These are phyloP conservation scores for Prorocentrum cordatum DNA, from an alignment of 169 alveolate species.

Conservation along the genomic window DNA sequence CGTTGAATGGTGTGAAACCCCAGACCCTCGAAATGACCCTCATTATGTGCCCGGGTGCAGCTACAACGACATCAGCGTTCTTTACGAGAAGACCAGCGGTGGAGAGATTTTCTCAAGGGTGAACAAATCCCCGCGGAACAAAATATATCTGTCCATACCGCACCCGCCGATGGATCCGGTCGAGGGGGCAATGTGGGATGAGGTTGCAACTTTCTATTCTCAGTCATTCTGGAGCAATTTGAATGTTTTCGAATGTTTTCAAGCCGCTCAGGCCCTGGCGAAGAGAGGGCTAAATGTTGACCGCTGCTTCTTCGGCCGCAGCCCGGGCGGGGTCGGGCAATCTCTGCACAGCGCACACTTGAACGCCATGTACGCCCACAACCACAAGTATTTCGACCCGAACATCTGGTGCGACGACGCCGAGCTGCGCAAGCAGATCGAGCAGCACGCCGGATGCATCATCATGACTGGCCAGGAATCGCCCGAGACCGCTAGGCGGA, in stretches of 20 bases:
- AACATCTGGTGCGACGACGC: background rate
- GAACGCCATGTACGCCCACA: background rate
- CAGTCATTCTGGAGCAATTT: background rate
- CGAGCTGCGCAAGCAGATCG: constrained; percentile 13
- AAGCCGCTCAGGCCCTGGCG: background rate
- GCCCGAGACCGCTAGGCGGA: background rate
- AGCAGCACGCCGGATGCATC: constrained; percentile 4
- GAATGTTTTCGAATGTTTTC: background rate
- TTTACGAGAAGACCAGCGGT: background rate
- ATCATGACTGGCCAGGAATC: background rate
- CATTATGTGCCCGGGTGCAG: background rate
- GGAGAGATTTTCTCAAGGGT: background rate
- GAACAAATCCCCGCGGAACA: background rate
- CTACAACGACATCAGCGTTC: background rate
- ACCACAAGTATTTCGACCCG: background rate
- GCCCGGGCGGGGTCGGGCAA: background rate
- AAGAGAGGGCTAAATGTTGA: constrained; percentile 1
- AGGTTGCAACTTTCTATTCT: background rate
- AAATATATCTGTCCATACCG: background rate
- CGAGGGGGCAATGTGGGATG: too few relatives aligned
- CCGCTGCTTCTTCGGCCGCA: constrained; percentile 7
- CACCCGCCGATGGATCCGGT: background rate
- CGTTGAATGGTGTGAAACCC: constrained; percentile 1
- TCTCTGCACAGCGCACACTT: background rate
- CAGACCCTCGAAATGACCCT: too few relatives aligned